Evolutionary conservation across 345 rosid species (phyloP), one percentile per base, ranked within the genome.

Genomic region (Brassica carinata): DNA sequence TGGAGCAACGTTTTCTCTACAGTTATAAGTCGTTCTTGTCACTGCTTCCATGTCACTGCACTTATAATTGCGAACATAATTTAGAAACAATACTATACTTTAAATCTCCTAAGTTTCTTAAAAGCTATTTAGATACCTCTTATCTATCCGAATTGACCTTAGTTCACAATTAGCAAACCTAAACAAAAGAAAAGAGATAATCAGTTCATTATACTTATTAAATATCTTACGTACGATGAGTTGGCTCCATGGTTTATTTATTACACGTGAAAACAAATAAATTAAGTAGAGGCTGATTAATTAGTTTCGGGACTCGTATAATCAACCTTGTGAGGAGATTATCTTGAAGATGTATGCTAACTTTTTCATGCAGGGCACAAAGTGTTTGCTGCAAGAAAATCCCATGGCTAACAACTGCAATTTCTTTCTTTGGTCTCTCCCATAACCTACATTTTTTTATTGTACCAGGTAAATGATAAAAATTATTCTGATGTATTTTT

Each of bases 361-460:
- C 7, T 78, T 88, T 88, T 73, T 87, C 82, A 68, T 84, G 79
- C 10, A 91, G 85, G 7, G 85, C 78, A 15, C 23, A 3, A 2
- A 91, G 83, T 4, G 90, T 83, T 11, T 89, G 67, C 38, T 85
- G 89, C 81, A 95, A 85, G 85, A 93, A 88, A n/a, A 87, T 87
- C 7, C 94, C 86, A 57, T 93, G 98, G 81, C 89, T 87, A 3
- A 95, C 96, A 14, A 95, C 43, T 59, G 91, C 99, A 38, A 95
- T 88, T 83, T 95, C 94, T 78, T 85, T 90, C 88, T 95, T 97
- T 64, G 85, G 86, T 13, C 97, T 81, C 43, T 92, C 85, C 89
- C 92, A 87, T 82, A 91, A 33, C 98, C 98, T 91, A 73, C 23
- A 65, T 34, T 11, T 61, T 23, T 9, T 62, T 5, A 10, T 61